These are phyloP conservation scores for Chimonanthus praecox DNA, from an alignment of 164 flowering plant genomes.

Conservation along the genomic window DNA sequence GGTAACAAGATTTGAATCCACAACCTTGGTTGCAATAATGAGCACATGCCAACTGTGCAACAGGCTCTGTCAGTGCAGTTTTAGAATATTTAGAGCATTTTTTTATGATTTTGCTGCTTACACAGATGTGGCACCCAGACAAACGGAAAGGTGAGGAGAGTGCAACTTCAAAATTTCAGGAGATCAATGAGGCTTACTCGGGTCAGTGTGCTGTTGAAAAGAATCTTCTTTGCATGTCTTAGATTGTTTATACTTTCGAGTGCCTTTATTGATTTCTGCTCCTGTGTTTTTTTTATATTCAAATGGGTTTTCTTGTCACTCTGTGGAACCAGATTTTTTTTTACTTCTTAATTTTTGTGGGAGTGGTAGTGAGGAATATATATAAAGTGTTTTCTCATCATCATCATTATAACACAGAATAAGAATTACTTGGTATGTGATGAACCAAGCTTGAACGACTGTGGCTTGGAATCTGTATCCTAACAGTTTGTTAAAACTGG, in stretches of 20 bases:
- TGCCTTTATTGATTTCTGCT: no score
- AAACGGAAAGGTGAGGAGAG: constrained; percentile 58
- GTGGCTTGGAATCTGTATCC: neutral
- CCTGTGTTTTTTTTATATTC: neutral
- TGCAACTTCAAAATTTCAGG: constrained; percentile 78
- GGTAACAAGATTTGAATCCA: no score
- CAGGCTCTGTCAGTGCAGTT: no score
- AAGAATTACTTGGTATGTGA: no score
- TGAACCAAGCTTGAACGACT: neutral
- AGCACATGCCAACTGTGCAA: no score
- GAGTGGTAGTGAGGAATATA: no score
- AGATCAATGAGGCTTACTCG: constrained; percentile 90
- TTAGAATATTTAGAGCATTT: neutral
- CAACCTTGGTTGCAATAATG: no score
- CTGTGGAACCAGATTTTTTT: neutral
- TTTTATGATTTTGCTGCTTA: neutral
- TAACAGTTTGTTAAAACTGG: neutral
- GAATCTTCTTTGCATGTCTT: neutral
- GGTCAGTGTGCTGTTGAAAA: constrained; percentile 32
- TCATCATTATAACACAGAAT: no score
- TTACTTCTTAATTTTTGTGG: neutral
- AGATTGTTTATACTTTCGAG: no score
- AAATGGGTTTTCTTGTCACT: neutral
- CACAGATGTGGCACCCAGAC: constrained; percentile 97
- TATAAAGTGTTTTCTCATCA: no score